These are phyloP conservation scores for Oehlia diaphana DNA, from an alignment of 192 early-diverging fungal species.

Conservation along the genomic window DNA sequence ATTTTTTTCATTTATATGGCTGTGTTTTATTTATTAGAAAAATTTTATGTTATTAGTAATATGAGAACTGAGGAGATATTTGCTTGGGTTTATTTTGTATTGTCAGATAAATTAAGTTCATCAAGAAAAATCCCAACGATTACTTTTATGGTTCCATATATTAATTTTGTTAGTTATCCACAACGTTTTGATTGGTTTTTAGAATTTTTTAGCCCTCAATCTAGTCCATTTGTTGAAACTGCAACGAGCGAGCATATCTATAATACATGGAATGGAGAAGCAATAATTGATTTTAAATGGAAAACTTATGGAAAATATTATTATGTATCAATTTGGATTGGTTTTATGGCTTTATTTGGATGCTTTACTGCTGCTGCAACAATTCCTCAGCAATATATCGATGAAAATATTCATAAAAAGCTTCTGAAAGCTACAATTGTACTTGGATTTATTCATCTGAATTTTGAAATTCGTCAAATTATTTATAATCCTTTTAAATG, in stretches of 20 bases:
- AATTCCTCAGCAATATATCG: neutral
- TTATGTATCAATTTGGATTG: neutral
- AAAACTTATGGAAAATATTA: neutral
- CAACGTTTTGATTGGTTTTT: neutral
- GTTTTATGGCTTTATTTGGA: neutral
- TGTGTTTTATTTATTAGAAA: too few relatives aligned
- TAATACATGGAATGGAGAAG: too few relatives aligned
- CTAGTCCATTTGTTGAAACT: neutral
- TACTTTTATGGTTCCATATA: too few relatives aligned
- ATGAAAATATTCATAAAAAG: too few relatives aligned
- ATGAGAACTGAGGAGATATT: too few relatives aligned
- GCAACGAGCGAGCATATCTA: too few relatives aligned
- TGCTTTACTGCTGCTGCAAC: neutral
- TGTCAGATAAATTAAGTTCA: too few relatives aligned
- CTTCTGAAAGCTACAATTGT: neutral
- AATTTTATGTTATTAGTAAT: too few relatives aligned
- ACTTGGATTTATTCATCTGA: neutral
- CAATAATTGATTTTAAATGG: conserved; percentile 2
- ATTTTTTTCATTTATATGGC: too few relatives aligned
- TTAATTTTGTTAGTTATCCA: neutral
- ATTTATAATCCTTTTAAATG: neutral
- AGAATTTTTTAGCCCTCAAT: neutral
- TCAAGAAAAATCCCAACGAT: too few relatives aligned
- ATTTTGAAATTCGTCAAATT: neutral
- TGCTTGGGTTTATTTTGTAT: too few relatives aligned